Evolutionary conservation across 768 basidiomycete genomes (phyloP).

Genomic region (Hericium alpestre): DNA sequence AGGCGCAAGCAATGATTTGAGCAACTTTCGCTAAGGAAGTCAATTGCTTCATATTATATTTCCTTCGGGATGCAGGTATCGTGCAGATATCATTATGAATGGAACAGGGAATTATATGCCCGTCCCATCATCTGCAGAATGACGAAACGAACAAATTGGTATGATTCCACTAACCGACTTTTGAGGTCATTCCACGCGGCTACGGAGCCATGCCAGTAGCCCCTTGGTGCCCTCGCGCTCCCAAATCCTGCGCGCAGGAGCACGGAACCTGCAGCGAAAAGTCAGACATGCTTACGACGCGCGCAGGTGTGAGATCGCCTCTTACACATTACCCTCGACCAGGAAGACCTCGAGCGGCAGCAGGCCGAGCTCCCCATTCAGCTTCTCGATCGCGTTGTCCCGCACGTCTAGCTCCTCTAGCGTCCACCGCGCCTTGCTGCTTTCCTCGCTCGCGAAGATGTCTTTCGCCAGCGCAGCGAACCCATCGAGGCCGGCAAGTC

Average conservation of each 20-base stretch:
- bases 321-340: slow-evolving; percentile 79
- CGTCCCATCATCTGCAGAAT: too few species aligned
- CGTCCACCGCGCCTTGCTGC: slow-evolving; percentile 47
- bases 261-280: slow-evolving; percentile 49
- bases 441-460: slow-evolving; percentile 39
- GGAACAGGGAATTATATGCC: too few species aligned
- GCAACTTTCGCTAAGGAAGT: too few species aligned
- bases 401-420: slow-evolving; percentile 75
- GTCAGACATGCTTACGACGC: background rate
- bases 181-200: slow-evolving; percentile 42
- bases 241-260: slow-evolving; percentile 74
- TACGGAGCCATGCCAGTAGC: slow-evolving; percentile 66
- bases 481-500: slow-evolving; percentile 48
- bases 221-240: slow-evolving; percentile 82
- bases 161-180: background rate
- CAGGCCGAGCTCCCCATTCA: slow-evolving; percentile 62
- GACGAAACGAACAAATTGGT: background rate
- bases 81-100: too few species aligned
- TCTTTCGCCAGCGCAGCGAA: slow-evolving; percentile 46
- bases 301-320: slow-evolving; percentile 9
- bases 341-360: slow-evolving; percentile 71
- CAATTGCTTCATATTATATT: too few species aligned
- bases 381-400: slow-evolving; percentile 67
- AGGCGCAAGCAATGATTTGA: too few species aligned
- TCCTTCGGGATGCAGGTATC: too few species aligned